Evolutionary conservation across 805 yeast genomes (phyloP).

Genomic region (Jamesozyma rosinii): DNA sequence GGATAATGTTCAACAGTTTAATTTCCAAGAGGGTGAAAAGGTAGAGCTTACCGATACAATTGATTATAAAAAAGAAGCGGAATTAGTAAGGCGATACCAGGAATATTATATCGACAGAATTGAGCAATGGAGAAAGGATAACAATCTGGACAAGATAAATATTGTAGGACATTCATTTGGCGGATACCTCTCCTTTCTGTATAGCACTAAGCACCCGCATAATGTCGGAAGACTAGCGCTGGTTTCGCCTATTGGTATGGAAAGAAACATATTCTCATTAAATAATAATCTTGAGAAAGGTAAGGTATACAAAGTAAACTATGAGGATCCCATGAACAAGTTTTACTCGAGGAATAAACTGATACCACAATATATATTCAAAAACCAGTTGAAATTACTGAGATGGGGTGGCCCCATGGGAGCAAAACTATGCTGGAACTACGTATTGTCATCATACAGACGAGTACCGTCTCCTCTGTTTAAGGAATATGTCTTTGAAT

Average conservation of each 20-base stretch:
- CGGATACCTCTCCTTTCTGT: conserved; percentile 60
- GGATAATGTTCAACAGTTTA: background rate
- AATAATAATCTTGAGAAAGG: conserved; percentile 22
- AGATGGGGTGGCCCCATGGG: conserved; percentile 39
- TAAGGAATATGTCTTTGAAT: conserved; percentile 20
- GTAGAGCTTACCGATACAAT: background rate
- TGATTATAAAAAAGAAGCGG: conserved; percentile 7
- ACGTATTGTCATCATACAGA: conserved; percentile 25
- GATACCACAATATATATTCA: conserved; percentile 28
- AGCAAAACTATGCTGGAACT: conserved; percentile 30
- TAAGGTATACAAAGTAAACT: conserved; percentile 24
- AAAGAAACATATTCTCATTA: conserved; percentile 54
- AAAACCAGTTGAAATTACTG: conserved; percentile 39
- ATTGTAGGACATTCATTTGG: conserved; percentile 75
- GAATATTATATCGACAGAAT: conserved; percentile 48
- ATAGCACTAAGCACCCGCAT: conserved; percentile 49
- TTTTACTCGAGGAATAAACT: conserved; percentile 21
- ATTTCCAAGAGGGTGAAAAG: background rate
- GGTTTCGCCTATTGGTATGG: conserved; percentile 74
- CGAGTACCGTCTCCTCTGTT: conserved; percentile 21
- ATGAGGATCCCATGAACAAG: conserved; percentile 37
- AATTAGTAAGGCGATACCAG: conserved; percentile 35
- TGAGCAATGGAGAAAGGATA: conserved; percentile 52
- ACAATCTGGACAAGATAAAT: conserved; percentile 45
- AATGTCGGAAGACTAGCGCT: conserved; percentile 47